Evolutionary conservation across 257 asterid species (phyloP), one percentile per base, ranked within the genome.

Genomic region (Plantago elongata): DNA sequence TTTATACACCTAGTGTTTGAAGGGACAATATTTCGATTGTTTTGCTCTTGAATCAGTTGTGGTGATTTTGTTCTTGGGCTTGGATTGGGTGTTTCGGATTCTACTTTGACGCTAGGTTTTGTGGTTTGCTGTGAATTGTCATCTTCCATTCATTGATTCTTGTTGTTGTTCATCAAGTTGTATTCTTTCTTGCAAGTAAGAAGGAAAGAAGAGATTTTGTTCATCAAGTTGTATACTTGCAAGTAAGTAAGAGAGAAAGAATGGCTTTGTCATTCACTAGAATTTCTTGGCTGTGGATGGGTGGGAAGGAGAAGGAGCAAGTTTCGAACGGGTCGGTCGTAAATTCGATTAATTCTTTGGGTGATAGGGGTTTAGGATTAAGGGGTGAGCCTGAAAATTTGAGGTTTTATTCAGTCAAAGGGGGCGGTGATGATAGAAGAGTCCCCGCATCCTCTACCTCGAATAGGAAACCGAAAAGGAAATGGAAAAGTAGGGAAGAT

Each of bases 401-500:
- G 76, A 87, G 77, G 69, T 77, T 87, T 59, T 63, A 74, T 27
- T 71, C 90, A 14, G 77, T 72, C 65, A 78, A 64, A 66, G 85
- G 87, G 13, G 79, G 78, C 11, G 85, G 87, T 11, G 79, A 77
- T 13, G 75, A 78, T 54, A 64, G 56, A 18, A 73, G 60, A 61
- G 66, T 78, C 76, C 69, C 82, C 11, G 65, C 85, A 43, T 34
- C 40, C 40, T 74, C 87, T n/a, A 72, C 75, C 70, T 78, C 85
- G 10, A 76, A 71, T 64, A 79, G 87, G 60, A 90, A 81, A 60
- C 66, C 74, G 18, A 85, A 75, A 79, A 81, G 80, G 83, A 90
- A 90, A 72, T 82, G 95, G 91, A 86, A 82, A 70, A 86, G 90
- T 50, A 85, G 91, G 80, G 95, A 84, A 60, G 94, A 88, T 42